phyloP scores from a whole-genome alignment of 352 stramenopile genomes.

The Phytopythium vexans region DNA sequence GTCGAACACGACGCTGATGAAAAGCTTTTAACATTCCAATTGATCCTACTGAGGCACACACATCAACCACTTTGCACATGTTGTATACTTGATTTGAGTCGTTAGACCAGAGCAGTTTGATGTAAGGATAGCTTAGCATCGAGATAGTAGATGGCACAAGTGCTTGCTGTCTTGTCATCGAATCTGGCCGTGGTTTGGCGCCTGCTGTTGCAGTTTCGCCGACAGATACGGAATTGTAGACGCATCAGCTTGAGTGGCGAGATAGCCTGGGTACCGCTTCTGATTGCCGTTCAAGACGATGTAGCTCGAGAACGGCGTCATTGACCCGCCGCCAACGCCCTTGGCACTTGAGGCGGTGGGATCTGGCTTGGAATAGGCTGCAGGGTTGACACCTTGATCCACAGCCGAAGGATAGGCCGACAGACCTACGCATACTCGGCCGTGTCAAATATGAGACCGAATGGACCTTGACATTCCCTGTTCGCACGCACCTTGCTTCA shows the following conservation, averaged over 20 bases:
- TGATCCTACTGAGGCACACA: slow-evolving; percentile 81
- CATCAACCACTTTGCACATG: slow-evolving; percentile 7
- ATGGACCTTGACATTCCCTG: background rate
- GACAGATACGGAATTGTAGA: slow-evolving; percentile 33
- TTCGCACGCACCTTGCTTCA: background rate
- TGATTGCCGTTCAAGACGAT: slow-evolving; percentile 43
- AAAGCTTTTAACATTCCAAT: slow-evolving; percentile 82
- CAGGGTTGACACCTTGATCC: slow-evolving; percentile 12
- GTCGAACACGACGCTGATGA: slow-evolving; percentile 54
- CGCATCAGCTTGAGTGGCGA: slow-evolving; percentile 19
- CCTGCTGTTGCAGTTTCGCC: slow-evolving; percentile 28
- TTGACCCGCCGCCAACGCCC: background rate
- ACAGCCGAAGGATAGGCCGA: slow-evolving; percentile 40
- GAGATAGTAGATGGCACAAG: background rate
- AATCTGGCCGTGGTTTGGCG: background rate
- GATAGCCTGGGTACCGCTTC: slow-evolving; percentile 36
- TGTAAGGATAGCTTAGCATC: slow-evolving; percentile 10
- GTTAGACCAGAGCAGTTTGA: slow-evolving; percentile 1
- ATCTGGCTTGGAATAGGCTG: background rate
- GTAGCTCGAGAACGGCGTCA: slow-evolving; percentile 35
- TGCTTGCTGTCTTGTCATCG: background rate
- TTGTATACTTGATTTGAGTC: too few species aligned
- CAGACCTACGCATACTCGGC: slow-evolving; percentile 13
- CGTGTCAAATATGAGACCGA: background rate
- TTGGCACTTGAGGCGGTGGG: background rate